Base-by-base conservation (phyloP, 1,139 yeast species). In the Candida tetrigidarum region DNA sequence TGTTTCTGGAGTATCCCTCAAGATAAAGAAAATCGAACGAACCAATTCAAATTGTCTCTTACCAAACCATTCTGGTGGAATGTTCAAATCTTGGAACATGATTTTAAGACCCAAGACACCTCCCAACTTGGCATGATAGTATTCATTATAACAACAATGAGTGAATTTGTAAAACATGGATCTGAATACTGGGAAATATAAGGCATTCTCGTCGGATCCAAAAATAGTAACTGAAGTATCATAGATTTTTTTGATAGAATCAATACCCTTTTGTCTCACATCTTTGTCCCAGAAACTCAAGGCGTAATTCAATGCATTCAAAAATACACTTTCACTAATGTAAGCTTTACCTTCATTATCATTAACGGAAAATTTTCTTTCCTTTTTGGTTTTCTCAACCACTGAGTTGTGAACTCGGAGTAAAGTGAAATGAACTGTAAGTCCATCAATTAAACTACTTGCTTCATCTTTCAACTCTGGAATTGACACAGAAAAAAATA, bases 101-200 rank as follows among this genome's bases (percentile, higher is more conserved):
- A 91, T 80, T 53, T 81, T 77, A 43, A 95, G 71, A 23, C 99
- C 99, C 16, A 88, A 61, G 33, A 93, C 83, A 25, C 98, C 98
- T 8, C 98, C 98, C 16, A 89, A 76, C 56, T 95, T 93, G 30
- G 84, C 77, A 60, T 86, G 88, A 63, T 88, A 92, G 39, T 81
- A 85, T 61, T 90, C 97, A 51, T 88, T 95, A 61, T 88, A 93
- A 64, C 99, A 93, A 47, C 90, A 81, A 60, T 93, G 99, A 39
- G 96, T 84, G 54, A 93, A 86, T 47, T 85, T 84, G 45, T 90
- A 86, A 55, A 89, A 84, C 74, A 92, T 74, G 5, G 86, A 77
- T 49, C 95, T 79, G 55, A 91, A 79, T 39, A 90, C 76, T 2
- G 96, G 91, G 42, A 89, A 85, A 46, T 80, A 76, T 46, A 86